Conservation (phyloP, 495 filamentous ascomycete genomes). For the Aspergillus saccharolyticus region DNA sequence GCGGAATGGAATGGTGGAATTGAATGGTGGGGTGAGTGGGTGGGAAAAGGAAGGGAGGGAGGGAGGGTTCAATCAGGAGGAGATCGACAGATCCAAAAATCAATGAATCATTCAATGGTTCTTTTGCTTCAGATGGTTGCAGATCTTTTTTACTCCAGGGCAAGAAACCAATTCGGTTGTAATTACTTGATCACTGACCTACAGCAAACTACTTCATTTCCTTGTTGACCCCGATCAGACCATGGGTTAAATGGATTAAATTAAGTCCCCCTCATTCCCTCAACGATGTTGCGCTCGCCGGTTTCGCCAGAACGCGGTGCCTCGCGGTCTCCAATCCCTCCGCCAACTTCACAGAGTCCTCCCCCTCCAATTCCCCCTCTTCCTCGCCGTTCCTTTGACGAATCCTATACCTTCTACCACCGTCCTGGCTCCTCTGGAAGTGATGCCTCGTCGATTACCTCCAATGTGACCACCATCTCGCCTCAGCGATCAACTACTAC, state of each 20-base stretch:
- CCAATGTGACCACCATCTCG: slow-evolving; percentile 46
- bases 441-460: slow-evolving; percentile 44
- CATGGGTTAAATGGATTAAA: no score
- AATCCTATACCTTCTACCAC: slow-evolving; percentile 23
- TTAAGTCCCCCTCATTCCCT: no score
- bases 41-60: not conserved
- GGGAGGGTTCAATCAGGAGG: not conserved
- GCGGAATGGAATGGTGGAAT: no score
- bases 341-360: slow-evolving; percentile 18
- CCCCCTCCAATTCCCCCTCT: slow-evolving; percentile 17
- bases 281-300: slow-evolving; percentile 25
- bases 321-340: slow-evolving; percentile 30
- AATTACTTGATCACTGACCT: no score
- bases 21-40: not conserved
- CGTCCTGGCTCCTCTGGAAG: slow-evolving; percentile 47
- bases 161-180: not conserved
- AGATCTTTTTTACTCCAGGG: not conserved
- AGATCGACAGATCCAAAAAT: not conserved
- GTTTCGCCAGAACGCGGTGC: slow-evolving; percentile 12
- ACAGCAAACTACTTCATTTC: no score
- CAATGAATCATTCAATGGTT: not conserved
- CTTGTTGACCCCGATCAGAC: no score
- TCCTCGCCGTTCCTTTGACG: slow-evolving; percentile 31
- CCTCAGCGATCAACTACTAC: slow-evolving; percentile 23
- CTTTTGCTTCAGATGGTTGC: no score